These are phyloP conservation scores for Entophlyctis helioformis DNA, from an alignment of 192 early-diverging fungal species.

Conservation along the genomic window DNA sequence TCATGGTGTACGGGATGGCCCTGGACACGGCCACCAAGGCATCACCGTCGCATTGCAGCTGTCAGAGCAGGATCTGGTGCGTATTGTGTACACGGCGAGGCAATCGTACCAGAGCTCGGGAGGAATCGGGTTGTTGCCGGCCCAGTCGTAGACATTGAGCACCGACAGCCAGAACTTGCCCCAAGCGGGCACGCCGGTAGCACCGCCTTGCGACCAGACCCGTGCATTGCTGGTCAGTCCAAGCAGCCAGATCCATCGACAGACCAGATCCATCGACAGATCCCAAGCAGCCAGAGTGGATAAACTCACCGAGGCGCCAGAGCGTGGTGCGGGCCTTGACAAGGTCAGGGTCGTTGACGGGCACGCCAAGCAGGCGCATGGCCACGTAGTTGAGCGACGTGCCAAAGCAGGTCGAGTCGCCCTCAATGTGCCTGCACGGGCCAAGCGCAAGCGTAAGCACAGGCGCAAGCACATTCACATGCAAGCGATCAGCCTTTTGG, in stretches of 20 bases:
- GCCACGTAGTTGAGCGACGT: slow-evolving; percentile 90
- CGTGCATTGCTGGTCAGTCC: too few species aligned
- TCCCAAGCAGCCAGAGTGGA: too few species aligned
- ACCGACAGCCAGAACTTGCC: slow-evolving; percentile 96
- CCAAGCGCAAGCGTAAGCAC: not conserved
- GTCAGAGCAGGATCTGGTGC: too few species aligned
- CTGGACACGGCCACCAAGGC: too few species aligned
- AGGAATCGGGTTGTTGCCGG: slow-evolving; percentile 91
- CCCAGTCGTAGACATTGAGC: slow-evolving; percentile 88
- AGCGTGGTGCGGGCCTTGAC: slow-evolving; percentile 68
- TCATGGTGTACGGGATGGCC: slow-evolving; percentile 62
- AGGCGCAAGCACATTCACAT: too few species aligned
- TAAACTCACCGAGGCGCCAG: slow-evolving; percentile 53
- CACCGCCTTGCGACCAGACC: too few species aligned
- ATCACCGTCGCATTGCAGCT: slow-evolving; percentile 1
- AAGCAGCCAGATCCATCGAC: too few species aligned
- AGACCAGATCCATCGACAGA: too few species aligned
- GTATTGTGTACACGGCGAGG: not conserved
- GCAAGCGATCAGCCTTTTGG: too few species aligned
- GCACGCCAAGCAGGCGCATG: slow-evolving; percentile 76
- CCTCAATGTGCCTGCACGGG: slow-evolving; percentile 67
- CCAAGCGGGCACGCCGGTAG: slow-evolving; percentile 81
- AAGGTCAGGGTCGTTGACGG: slow-evolving; percentile 77
- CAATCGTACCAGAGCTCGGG: slow-evolving; percentile 72
- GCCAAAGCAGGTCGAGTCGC: slow-evolving; percentile 86